Percentiles rank a stretch among this genome's conserved stretches.
Evolutionary conservation across 208 protist genomes (phyloP).

Genomic region (Acanthamoeba lenticulata): DNA sequence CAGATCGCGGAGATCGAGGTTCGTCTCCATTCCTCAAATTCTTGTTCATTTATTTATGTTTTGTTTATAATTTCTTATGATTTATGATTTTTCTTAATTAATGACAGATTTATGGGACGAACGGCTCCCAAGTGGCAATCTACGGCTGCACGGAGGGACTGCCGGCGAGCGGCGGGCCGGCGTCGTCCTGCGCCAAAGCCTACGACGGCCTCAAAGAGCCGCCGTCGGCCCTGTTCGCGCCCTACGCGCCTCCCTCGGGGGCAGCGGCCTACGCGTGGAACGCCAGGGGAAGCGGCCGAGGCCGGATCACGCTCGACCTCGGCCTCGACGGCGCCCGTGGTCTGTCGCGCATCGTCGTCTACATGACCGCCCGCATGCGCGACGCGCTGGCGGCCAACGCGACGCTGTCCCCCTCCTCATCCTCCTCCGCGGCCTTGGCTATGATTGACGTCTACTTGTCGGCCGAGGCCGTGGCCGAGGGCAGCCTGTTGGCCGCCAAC

Average conservation of each 20-base stretch:
- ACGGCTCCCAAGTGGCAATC: background rate
- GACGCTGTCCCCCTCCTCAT: background rate
- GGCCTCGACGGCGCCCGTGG: background rate
- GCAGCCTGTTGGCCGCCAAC: background rate
- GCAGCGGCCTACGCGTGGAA: background rate
- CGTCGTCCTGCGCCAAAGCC: background rate
- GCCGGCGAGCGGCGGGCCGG: background rate
- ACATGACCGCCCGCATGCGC: conserved; percentile 9
- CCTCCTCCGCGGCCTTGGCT: background rate
- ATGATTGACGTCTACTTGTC: background rate
- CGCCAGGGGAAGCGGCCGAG: background rate
- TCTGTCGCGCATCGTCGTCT: background rate
- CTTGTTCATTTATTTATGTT: too few species aligned
- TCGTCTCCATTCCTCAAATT: background rate
- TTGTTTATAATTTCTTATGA: background rate
- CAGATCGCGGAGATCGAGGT: conserved; percentile 36
- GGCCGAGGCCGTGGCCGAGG: background rate
- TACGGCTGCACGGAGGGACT: background rate
- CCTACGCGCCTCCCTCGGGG: background rate
- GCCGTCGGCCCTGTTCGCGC: background rate
- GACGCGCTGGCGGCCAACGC: background rate
- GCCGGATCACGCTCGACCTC: background rate
- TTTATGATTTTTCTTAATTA: background rate
- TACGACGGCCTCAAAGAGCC: background rate
- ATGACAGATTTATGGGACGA: background rate